A percentile compares a stretch with the other conserved stretches of the same genome.
Conservation (phyloP, 495 filamentous ascomycete species). For the Xylaria flabelliformis region DNA sequence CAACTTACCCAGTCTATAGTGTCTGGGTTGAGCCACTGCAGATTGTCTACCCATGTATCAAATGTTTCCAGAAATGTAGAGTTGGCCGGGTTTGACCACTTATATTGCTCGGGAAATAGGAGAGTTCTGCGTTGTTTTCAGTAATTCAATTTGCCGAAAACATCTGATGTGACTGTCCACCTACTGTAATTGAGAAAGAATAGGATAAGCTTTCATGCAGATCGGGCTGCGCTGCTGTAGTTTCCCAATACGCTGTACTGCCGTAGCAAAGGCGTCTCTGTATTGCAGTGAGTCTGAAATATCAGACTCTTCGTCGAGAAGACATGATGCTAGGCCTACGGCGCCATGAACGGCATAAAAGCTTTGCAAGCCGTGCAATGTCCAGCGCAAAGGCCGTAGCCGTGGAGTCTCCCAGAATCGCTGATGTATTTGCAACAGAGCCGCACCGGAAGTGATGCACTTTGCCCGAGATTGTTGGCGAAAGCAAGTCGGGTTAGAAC, state of each 20-base stretch:
- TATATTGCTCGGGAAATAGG: constrained; percentile 16
- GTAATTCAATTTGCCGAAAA: background rate
- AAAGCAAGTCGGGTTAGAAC: constrained; percentile 51
- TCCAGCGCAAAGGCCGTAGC: constrained; percentile 55
- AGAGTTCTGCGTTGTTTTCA: background rate
- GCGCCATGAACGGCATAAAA: constrained; percentile 45
- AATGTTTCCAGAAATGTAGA: constrained; percentile 18
- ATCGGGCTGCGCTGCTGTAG: constrained; percentile 21
- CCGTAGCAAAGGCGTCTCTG: constrained; percentile 6
- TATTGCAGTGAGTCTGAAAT: constrained; percentile 13
- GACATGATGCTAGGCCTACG: constrained; percentile 27
- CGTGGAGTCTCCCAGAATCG: constrained; percentile 45
- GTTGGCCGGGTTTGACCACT: constrained; percentile 16
- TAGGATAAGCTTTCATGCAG: constrained; percentile 21
- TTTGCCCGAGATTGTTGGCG: constrained; percentile 48
- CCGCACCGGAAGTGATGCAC: constrained; percentile 53
- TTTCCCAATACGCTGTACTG: background rate
- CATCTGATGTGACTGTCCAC: background rate
- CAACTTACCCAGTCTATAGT: constrained; percentile 22
- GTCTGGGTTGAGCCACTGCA: constrained; percentile 18
- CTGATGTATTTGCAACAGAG: constrained; percentile 50
- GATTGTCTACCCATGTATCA: constrained; percentile 23
- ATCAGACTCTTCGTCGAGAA: constrained; percentile 17
- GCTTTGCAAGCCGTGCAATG: constrained; percentile 51
- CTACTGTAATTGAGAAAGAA: constrained; percentile 19